A percentile compares a stretch with the other conserved stretches of the same genome.
Evolutionary conservation across 176 grass and related monocot species (phyloP).

Genomic region (Aegilops umbellulata): DNA sequence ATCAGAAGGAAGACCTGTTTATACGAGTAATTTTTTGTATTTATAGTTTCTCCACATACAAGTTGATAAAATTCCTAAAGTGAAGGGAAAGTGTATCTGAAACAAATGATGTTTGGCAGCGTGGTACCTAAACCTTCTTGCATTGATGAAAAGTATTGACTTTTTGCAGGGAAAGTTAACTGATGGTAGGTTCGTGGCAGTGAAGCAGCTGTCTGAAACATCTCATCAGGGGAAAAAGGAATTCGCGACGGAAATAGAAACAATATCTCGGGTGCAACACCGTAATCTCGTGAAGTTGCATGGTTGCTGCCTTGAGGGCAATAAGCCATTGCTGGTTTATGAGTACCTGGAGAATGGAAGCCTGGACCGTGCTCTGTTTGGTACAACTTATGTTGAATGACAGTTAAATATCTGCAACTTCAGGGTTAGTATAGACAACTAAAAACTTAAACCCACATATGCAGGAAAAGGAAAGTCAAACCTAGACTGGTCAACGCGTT

Average conservation of each 20-base stretch:
- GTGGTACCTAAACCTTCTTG: background rate
- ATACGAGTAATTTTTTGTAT: background rate
- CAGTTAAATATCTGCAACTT: background rate
- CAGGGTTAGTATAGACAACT: background rate
- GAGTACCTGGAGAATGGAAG: constrained; percentile 83
- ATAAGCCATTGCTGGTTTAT: constrained; percentile 65
- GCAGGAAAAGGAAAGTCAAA: constrained; percentile 49
- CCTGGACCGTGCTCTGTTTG: constrained; percentile 71
- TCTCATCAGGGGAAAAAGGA: constrained; percentile 77
- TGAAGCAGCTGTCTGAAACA: constrained; percentile 68
- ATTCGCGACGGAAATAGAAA: constrained; percentile 84
- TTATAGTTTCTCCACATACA: background rate
- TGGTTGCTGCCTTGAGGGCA: constrained; percentile 78
- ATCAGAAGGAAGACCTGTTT: background rate
- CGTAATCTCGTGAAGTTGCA: constrained; percentile 68
- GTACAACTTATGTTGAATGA: constrained; percentile 31
- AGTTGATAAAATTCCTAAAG: background rate
- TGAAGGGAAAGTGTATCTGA: background rate
- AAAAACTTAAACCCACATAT: constrained; percentile 5
- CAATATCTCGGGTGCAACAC: constrained; percentile 74
- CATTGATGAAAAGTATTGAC: background rate
- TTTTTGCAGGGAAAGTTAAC: constrained; percentile 62
- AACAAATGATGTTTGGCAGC: background rate
- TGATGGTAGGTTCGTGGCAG: constrained; percentile 78
- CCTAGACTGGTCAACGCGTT: constrained; percentile 59